Percentiles rank a stretch among this genome's conserved stretches.
phyloP scores from a whole-genome alignment of 352 stramenopile species.

The Pythium grandisporangium region DNA sequence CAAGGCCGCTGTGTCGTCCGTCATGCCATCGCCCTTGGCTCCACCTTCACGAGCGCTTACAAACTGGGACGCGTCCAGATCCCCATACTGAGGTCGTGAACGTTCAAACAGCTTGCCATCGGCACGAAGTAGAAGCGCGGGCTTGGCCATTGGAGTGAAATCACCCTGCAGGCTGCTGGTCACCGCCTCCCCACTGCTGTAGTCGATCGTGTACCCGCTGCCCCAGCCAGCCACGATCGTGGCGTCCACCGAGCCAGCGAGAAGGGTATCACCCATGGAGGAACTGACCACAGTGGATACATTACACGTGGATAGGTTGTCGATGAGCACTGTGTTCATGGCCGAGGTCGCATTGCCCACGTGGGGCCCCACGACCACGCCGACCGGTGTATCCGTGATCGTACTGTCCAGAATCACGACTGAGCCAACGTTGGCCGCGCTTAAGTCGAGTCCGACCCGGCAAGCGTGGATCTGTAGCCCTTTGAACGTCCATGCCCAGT shows the following conservation, averaged over 20 bases:
- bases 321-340: background rate
- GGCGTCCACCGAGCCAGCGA: background rate
- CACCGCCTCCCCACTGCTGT: background rate
- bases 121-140: background rate
- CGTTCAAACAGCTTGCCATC: background rate
- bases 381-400: background rate
- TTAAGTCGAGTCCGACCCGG: background rate
- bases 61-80: background rate
- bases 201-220: background rate
- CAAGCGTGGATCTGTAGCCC: background rate
- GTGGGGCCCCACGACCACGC: background rate
- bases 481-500: background rate
- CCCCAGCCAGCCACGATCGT: background rate
- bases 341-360: background rate
- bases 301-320: background rate
- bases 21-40: background rate
- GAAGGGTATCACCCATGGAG: background rate
- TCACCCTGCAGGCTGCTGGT: background rate
- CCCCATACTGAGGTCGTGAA: background rate
- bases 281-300: background rate
- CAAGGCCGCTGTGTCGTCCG: background rate
- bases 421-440: background rate
- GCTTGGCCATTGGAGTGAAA: background rate
- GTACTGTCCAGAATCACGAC: background rate
- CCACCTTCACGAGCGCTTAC: background rate